Percentiles rank a stretch among this genome's conserved stretches.
phyloP scores from a whole-genome alignment of 148 eudicot species.

The Hydrangea macrophylla region DNA sequence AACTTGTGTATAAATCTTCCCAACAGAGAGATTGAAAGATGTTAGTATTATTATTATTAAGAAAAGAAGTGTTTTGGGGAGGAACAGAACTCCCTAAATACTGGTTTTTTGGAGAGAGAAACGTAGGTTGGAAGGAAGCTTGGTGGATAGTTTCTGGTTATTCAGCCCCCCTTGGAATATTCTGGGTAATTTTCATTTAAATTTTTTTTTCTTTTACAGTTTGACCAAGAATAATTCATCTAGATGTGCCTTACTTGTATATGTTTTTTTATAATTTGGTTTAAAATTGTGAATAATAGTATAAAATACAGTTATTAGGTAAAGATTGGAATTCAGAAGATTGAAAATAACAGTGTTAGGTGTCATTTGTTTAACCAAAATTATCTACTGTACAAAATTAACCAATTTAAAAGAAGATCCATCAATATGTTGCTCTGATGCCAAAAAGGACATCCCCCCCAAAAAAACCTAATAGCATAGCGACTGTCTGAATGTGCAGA shows the following conservation, averaged over 20 bases:
- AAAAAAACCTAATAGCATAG: constrained; percentile 1
- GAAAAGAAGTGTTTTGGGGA: constrained; percentile 22
- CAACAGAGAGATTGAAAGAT: constrained; percentile 28
- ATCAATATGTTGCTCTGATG: constrained; percentile 20
- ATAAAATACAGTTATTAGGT: not conserved
- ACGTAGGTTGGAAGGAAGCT: constrained; percentile 59
- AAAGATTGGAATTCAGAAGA: not conserved
- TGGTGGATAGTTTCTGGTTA: constrained; percentile 32
- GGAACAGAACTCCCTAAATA: constrained; percentile 44
- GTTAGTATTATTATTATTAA: constrained; percentile 20
- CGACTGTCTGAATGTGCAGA: not conserved
- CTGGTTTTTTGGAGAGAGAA: constrained; percentile 39
- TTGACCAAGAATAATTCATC: not conserved
- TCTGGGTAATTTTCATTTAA: constrained; percentile 1
- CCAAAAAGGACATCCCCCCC: constrained; percentile 7
- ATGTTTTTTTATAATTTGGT: not conserved
- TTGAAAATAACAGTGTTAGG: constrained; percentile 22
- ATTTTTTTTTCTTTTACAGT: constrained; percentile 1
- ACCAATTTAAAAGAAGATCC: constrained; percentile 3
- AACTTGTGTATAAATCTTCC: too few species aligned
- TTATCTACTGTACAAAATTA: constrained; percentile 23
- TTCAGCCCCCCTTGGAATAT: constrained; percentile 20
- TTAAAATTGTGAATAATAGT: not conserved
- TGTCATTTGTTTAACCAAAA: constrained; percentile 43
- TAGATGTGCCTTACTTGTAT: not conserved